These are phyloP conservation scores for Lepidopterella palustris DNA, from an alignment of 495 filamentous ascomycete genomes.

Conservation along the genomic window DNA sequence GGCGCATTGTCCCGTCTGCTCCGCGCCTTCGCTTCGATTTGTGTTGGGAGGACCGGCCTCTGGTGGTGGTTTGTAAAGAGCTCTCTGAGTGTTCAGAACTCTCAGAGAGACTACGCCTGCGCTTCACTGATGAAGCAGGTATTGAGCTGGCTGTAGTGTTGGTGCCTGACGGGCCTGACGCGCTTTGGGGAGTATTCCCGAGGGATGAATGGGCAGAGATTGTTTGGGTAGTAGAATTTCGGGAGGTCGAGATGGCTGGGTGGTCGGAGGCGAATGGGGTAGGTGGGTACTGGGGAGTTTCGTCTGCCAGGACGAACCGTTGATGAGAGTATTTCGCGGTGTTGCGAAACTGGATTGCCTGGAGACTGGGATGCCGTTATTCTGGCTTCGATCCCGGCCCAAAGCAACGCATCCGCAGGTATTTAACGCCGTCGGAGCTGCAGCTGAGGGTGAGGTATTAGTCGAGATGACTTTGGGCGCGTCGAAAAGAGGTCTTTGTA, in stretches of 20 bases:
- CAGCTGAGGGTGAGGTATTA: neutral
- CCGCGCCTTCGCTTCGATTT: slow-evolving; percentile 56
- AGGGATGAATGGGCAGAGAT: slow-evolving; percentile 35
- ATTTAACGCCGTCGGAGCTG: neutral
- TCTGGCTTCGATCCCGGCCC: neutral
- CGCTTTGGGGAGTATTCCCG: slow-evolving; percentile 24
- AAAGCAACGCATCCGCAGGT: slow-evolving; percentile 1
- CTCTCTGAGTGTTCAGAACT: slow-evolving; percentile 16
- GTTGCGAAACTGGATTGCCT: slow-evolving; percentile 12
- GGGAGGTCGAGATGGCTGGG: slow-evolving; percentile 42
- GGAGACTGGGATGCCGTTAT: neutral
- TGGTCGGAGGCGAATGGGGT: slow-evolving; percentile 56
- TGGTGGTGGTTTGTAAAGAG: slow-evolving; percentile 24
- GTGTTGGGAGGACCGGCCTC: slow-evolving; percentile 41
- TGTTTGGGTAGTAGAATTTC: slow-evolving; percentile 36
- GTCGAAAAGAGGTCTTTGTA: neutral
- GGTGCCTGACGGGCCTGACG: slow-evolving; percentile 15
- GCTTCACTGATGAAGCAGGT: slow-evolving; percentile 32
- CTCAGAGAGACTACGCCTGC: slow-evolving; percentile 30
- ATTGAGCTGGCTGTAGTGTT: slow-evolving; percentile 17
- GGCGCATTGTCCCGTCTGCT: slow-evolving; percentile 53
- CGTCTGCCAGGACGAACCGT: slow-evolving; percentile 59
- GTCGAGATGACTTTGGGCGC: neutral
- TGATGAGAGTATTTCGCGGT: slow-evolving; percentile 15
- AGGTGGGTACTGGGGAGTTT: slow-evolving; percentile 42